phyloP scores from a whole-genome alignment of 1,284 basidiomycete genomes.

The Austropuccinia psidii region DNA sequence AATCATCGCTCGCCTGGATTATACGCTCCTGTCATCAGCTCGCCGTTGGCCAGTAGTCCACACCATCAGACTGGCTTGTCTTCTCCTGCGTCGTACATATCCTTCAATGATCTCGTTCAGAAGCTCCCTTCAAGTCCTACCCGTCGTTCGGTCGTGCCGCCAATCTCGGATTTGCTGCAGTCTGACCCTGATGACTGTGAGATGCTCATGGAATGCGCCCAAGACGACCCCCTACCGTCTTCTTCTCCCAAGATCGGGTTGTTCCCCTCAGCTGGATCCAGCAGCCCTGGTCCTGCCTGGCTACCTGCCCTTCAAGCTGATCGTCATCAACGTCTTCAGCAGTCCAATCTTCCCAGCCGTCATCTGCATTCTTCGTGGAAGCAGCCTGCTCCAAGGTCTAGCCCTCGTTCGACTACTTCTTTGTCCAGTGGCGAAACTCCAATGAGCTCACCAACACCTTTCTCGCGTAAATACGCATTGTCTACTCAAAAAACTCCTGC shows the following conservation, averaged over 20 bases:
- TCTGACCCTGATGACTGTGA: slow-evolving; percentile 19
- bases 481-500: neutral
- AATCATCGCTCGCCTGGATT: neutral
- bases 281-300: slow-evolving; percentile 25
- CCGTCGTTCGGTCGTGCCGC: neutral
- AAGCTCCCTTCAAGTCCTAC: slow-evolving; percentile 6
- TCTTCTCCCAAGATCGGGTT: slow-evolving; percentile 4
- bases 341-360: neutral
- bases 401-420: neutral
- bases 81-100: neutral
- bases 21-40: slow-evolving; percentile 14
- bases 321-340: neutral
- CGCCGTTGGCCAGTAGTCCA: neutral
- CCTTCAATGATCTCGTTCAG: neutral
- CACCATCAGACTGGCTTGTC: neutral
- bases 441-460: slow-evolving; percentile 15
- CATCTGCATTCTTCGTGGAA: neutral
- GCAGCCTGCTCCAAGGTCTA: neutral
- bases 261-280: neutral
- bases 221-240: neutral
- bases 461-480: neutral
- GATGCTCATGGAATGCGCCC: neutral
- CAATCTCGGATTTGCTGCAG: slow-evolving; percentile 1
- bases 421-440: neutral
- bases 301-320: neutral